These are phyloP conservation scores for Echinochloa phyllopogon DNA, from an alignment of 176 grass and related monocot genomes.

Conservation along the genomic window DNA sequence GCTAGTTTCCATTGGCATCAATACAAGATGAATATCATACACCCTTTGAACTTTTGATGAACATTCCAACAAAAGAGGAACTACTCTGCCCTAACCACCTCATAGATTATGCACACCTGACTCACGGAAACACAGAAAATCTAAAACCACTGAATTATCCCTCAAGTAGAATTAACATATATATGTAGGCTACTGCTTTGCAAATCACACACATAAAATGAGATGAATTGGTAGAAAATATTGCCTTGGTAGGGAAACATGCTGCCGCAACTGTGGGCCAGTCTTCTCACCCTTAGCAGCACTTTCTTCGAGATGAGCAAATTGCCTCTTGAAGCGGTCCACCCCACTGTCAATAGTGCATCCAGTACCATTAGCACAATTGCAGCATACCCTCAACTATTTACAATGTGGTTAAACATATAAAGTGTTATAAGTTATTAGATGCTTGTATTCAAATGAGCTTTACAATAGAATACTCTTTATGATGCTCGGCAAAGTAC, in stretches of 20 bases:
- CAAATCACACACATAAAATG: constrained; percentile 14
- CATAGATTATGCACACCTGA: background rate
- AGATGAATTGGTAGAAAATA: background rate
- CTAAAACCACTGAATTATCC: constrained; percentile 9
- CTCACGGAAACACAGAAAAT: constrained; percentile 18
- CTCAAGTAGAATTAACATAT: background rate
- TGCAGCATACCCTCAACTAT: constrained; percentile 7
- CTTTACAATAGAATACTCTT: background rate
- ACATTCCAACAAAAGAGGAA: constrained; percentile 21
- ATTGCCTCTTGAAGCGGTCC: constrained; percentile 94
- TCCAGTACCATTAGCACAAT: constrained; percentile 24
- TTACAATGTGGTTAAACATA: background rate
- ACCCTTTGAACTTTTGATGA: constrained; percentile 19
- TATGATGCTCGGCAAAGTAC: constrained; percentile 2
- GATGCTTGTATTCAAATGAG: background rate
- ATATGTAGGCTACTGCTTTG: background rate
- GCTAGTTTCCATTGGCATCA: background rate
- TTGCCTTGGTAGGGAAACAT: constrained; percentile 91
- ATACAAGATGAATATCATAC: background rate
- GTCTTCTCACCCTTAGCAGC: constrained; percentile 70
- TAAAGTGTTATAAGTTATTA: background rate
- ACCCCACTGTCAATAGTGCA: constrained; percentile 71
- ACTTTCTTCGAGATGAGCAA: constrained; percentile 90
- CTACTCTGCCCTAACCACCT: background rate
- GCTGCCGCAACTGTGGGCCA: constrained; percentile 63